phyloP scores from a whole-genome alignment of 176 grass and related monocot genomes.

The Aegilops longissima region DNA sequence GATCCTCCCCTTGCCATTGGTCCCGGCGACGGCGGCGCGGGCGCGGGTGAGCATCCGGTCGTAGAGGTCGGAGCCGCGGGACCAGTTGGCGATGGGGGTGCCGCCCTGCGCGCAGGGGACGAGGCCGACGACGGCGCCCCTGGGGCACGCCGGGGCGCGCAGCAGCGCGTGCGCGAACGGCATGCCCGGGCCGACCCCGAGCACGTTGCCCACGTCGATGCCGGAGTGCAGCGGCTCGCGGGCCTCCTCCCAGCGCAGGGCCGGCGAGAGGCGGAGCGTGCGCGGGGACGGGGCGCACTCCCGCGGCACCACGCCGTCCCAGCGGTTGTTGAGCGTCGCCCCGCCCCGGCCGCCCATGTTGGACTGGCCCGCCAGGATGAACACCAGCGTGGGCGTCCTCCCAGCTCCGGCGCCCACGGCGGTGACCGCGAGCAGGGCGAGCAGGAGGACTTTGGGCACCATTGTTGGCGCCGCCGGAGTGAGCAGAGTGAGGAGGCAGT shows the following conservation, averaged over 20 bases:
- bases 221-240: slow-evolving; percentile 69
- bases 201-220: slow-evolving; percentile 50
- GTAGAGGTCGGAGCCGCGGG: slow-evolving; percentile 42
- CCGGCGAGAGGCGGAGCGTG: slow-evolving; percentile 44
- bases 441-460: background rate
- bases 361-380: slow-evolving; percentile 65
- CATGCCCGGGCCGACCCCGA: slow-evolving; percentile 61
- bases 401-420: fast-evolving
- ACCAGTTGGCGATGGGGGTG: slow-evolving; percentile 56
- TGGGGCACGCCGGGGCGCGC: background rate
- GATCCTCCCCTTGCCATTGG: background rate
- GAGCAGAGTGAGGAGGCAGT: too few species aligned
- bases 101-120: slow-evolving; percentile 69
- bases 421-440: background rate
- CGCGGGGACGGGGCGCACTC: slow-evolving; percentile 40
- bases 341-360: slow-evolving; percentile 85
- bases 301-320: slow-evolving; percentile 58
- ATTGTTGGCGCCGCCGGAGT: too few species aligned
- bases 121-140: slow-evolving; percentile 33
- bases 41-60: slow-evolving; percentile 30
- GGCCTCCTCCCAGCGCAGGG: slow-evolving; percentile 55
- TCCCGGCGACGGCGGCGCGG: background rate
- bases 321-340: slow-evolving; percentile 1
- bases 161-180: slow-evolving; percentile 49
- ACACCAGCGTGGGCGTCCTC: slow-evolving; percentile 21